These are phyloP conservation scores for Talinum fruticosum DNA, from an alignment of 148 eudicot genomes.

Conservation along the genomic window DNA sequence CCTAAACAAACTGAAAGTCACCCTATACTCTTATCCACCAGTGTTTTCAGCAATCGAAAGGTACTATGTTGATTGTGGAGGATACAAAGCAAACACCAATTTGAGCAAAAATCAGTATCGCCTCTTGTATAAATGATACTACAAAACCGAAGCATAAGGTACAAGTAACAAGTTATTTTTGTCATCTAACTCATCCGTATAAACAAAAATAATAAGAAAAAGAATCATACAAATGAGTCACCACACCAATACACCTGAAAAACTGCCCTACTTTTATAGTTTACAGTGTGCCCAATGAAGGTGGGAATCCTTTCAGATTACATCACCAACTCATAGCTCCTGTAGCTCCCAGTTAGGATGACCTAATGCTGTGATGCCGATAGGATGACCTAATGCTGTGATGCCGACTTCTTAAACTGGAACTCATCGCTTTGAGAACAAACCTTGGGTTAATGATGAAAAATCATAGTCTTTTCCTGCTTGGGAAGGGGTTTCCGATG, in stretches of 20 bases:
- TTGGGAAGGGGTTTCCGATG: slow-evolving; percentile 44
- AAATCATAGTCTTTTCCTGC: slow-evolving; percentile 68
- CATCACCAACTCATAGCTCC: background rate
- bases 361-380: background rate
- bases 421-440: slow-evolving; percentile 65
- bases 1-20: no score
- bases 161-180: slow-evolving; percentile 6
- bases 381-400: slow-evolving; percentile 3
- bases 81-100: background rate
- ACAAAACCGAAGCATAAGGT: background rate
- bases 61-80: no score
- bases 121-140: slow-evolving; percentile 1
- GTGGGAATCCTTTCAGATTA: background rate
- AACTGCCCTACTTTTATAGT: slow-evolving; percentile 12
- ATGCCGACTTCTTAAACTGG: background rate
- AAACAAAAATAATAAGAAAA: slow-evolving; percentile 11
- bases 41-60: no score
- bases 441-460: slow-evolving; percentile 84
- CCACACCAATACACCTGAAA: slow-evolving; percentile 13
- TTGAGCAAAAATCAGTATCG: background rate
- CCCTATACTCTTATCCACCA: no score
- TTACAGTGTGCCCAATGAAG: background rate
- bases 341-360: slow-evolving; percentile 16
- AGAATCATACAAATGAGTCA: slow-evolving; percentile 25
- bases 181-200: slow-evolving; percentile 8